phyloP scores from a whole-genome alignment of 495 filamentous ascomycete species.

The Penicillium robsamsonii region DNA sequence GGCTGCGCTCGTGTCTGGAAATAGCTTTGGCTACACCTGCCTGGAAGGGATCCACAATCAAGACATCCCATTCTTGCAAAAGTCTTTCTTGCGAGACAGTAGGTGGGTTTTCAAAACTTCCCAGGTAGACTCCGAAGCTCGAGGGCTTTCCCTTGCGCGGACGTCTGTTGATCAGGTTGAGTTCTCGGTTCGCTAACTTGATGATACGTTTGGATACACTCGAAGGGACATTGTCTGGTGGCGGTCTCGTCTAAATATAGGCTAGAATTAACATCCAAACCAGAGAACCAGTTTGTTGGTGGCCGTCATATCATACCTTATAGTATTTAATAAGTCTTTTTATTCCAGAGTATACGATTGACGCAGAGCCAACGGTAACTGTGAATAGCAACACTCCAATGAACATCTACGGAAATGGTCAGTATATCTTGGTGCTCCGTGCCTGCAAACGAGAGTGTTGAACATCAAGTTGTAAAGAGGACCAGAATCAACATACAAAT shows the following conservation, averaged over 20 bases:
- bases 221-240: slow-evolving; percentile 30
- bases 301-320: slow-evolving; percentile 28
- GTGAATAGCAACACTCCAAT: slow-evolving; percentile 40
- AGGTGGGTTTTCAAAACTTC: slow-evolving; percentile 36
- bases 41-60: slow-evolving; percentile 49
- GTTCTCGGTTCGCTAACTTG: slow-evolving; percentile 26
- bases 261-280: not conserved
- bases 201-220: slow-evolving; percentile 28
- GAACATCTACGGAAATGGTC: slow-evolving; percentile 30
- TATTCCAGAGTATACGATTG: slow-evolving; percentile 31
- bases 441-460: not conserved
- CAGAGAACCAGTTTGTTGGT: not conserved
- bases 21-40: slow-evolving; percentile 39
- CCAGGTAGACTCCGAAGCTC: slow-evolving; percentile 52
- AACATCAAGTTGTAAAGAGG: slow-evolving; percentile 8
- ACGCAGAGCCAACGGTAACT: slow-evolving; percentile 30
- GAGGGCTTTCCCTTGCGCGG: slow-evolving; percentile 31
- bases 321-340: slow-evolving; percentile 25
- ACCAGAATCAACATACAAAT: slow-evolving; percentile 33
- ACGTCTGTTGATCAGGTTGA: slow-evolving; percentile 22
- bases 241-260: slow-evolving; percentile 25
- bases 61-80: slow-evolving; percentile 46
- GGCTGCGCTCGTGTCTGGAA: slow-evolving; percentile 19
- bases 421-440: slow-evolving; percentile 7
- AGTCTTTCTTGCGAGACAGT: slow-evolving; percentile 33